Percentiles rank a stretch among this genome's conserved stretches.
Evolutionary conservation across 2,329 filamentous ascomycete species (phyloP).

Genomic region (Cercospora janseana): DNA sequence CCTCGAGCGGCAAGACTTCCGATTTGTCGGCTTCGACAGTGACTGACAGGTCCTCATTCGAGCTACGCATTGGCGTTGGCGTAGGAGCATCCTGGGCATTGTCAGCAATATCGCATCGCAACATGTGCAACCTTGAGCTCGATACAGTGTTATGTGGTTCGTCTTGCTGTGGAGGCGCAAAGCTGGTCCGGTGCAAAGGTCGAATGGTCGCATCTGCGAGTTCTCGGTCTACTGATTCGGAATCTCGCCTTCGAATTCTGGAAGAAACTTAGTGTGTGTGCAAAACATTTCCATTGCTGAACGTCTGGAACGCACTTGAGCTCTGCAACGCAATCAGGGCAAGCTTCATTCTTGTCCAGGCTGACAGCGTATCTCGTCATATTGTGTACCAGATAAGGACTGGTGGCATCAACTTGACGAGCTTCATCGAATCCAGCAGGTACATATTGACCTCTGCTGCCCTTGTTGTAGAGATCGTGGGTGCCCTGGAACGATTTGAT

Average conservation of each 20-base stretch:
- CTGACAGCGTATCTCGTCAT: slow-evolving; percentile 2
- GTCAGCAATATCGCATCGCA: no score
- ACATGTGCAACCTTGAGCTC: no score
- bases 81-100: no score
- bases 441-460: slow-evolving; percentile 33
- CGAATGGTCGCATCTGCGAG: neutral
- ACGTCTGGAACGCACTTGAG: slow-evolving; percentile 13
- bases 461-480: slow-evolving; percentile 31
- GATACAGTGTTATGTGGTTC: no score
- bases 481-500: slow-evolving; percentile 20
- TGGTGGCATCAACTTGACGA: slow-evolving; percentile 34
- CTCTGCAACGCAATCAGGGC: slow-evolving; percentile 37
- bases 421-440: slow-evolving; percentile 29
- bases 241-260: slow-evolving; percentile 29
- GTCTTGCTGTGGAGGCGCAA: no score
- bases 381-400: slow-evolving; percentile 26
- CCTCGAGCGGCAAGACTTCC: no score
- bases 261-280: neutral
- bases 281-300: no score
- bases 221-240: neutral
- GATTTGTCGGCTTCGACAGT: no score
- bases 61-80: no score
- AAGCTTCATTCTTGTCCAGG: slow-evolving; percentile 27
- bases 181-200: no score
- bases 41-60: no score